Conservation (phyloP, 2,329 filamentous ascomycete genomes). For the Mycocentrospora acerina region DNA sequence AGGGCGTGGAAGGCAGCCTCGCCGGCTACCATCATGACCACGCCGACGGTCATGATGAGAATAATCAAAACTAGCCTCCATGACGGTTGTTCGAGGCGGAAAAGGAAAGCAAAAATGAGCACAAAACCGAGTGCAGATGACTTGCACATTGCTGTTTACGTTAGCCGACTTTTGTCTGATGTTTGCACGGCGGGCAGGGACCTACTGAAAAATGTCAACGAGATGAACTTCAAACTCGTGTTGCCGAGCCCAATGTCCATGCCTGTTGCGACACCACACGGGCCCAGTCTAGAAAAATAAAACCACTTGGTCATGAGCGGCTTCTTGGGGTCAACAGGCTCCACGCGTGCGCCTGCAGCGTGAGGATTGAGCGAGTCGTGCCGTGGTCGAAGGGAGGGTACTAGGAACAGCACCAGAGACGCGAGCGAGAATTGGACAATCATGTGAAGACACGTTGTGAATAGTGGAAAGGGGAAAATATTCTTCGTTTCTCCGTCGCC, state of each 20-base stretch:
- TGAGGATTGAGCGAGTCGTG: constrained; percentile 44
- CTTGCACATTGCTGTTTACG: constrained; percentile 79
- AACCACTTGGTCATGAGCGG: constrained; percentile 83
- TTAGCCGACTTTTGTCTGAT: constrained; percentile 17
- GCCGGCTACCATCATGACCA: constrained; percentile 97
- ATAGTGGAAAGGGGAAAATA: constrained; percentile 91
- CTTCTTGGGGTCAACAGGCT: constrained; percentile 47
- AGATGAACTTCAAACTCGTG: constrained; percentile 93
- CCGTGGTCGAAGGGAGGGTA: constrained; percentile 79
- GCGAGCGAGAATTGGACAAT: constrained; percentile 82
- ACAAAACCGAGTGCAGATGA: constrained; percentile 95
- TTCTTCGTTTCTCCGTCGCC: constrained; percentile 38
- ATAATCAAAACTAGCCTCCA: constrained; percentile 86
- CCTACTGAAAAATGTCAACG: constrained; percentile 85
- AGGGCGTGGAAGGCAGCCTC: constrained; percentile 85
- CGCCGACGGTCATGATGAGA: constrained; percentile 84
- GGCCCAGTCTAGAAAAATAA: constrained; percentile 87
- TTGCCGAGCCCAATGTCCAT: constrained; percentile 96
- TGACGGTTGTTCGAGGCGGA: constrained; percentile 85
- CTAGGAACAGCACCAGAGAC: constrained; percentile 72
- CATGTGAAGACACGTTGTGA: constrained; percentile 96
- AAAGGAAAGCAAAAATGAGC: constrained; percentile 89
- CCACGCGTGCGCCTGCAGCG: constrained; percentile 26
- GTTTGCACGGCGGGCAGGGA: not conserved
- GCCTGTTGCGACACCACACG: constrained; percentile 88